These are phyloP conservation scores for Rhodotorula kratochvilovae DNA, from an alignment of 768 basidiomycete genomes.

Conservation along the genomic window DNA sequence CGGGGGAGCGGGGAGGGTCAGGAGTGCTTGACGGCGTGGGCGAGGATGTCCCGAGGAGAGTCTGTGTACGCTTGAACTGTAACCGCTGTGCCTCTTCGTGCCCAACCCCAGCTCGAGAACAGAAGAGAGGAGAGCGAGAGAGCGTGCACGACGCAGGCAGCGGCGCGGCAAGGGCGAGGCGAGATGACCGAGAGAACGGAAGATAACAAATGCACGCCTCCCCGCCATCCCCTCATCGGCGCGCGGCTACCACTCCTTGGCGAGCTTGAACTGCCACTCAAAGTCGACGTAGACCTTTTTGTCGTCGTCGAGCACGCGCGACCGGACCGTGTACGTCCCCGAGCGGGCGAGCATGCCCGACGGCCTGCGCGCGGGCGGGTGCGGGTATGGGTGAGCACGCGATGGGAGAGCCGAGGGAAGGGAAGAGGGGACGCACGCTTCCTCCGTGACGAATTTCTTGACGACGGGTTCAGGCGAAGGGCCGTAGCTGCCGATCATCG, in stretches of 20 bases:
- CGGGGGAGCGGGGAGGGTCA: background rate
- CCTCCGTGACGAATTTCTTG: slow-evolving; percentile 71
- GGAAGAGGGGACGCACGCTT: slow-evolving; percentile 42
- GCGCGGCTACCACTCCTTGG: slow-evolving; percentile 90
- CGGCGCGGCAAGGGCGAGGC: no score
- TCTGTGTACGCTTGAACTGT: no score
- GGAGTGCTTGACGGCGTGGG: no score
- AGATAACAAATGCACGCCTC: no score
- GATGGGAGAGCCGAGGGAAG: background rate
- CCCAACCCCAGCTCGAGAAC: no score
- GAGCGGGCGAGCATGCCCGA: slow-evolving; percentile 79
- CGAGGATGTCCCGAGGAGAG: no score
- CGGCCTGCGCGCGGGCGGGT: slow-evolving; percentile 47
- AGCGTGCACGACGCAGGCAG: no score
- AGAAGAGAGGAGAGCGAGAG: no score
- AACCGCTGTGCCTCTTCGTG: no score
- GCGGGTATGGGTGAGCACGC: no score
- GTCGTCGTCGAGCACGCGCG: slow-evolving; percentile 85
- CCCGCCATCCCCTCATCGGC: no score
- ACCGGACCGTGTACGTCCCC: slow-evolving; percentile 71
- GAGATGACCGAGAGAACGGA: no score
- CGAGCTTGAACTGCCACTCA: slow-evolving; percentile 86
- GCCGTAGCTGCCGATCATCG: slow-evolving; percentile 92
- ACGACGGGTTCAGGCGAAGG: slow-evolving; percentile 65
- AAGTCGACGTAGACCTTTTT: slow-evolving; percentile 68